Evolutionary conservation across 2,329 filamentous ascomycete genomes (phyloP).

Genomic region (Exophiala oligosperma): DNA sequence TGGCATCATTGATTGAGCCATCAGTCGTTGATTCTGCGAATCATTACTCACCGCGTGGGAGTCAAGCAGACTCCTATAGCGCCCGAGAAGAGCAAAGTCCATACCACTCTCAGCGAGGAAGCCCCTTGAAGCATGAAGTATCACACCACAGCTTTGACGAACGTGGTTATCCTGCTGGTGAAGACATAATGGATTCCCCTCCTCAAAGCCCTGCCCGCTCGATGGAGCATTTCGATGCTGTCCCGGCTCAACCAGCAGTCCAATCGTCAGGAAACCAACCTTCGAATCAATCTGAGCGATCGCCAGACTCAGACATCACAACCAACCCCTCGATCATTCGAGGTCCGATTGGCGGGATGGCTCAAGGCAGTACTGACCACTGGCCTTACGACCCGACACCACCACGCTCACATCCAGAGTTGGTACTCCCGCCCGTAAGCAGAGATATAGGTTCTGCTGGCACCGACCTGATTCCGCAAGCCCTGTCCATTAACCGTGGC

Average conservation of each 20-base stretch:
- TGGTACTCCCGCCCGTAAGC: slow-evolving; percentile 37
- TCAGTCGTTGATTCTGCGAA: slow-evolving; percentile 64
- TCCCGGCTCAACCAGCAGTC: slow-evolving; percentile 21
- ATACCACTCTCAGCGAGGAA: slow-evolving; percentile 34
- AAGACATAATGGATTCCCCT: slow-evolving; percentile 48
- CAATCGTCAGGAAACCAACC: slow-evolving; percentile 6
- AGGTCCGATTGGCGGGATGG: slow-evolving; percentile 64
- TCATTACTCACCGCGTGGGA: slow-evolving; percentile 15
- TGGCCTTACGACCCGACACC: slow-evolving; percentile 61
- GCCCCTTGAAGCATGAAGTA: slow-evolving; percentile 47
- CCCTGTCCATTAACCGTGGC: slow-evolving; percentile 34
- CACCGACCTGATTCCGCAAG: slow-evolving; percentile 36
- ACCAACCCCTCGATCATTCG: slow-evolving; percentile 85
- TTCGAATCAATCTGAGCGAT: slow-evolving; percentile 20
- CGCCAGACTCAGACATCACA: slow-evolving; percentile 61
- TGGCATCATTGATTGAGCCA: slow-evolving; percentile 85
- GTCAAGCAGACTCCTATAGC: slow-evolving; percentile 18
- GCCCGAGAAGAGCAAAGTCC: slow-evolving; percentile 34
- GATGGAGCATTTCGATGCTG: slow-evolving; percentile 7
- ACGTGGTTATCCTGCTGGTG: slow-evolving; percentile 41
- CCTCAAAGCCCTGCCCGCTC: slow-evolving; percentile 50
- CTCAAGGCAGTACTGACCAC: slow-evolving; percentile 50
- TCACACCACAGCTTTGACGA: slow-evolving; percentile 37
- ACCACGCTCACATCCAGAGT: slow-evolving; percentile 36
- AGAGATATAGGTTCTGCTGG: slow-evolving; percentile 46